Evolutionary conservation across 2,329 filamentous ascomycete species (phyloP), one percentile per base, ranked within the genome.

Genomic region (Pseudopithomyces maydicus): DNA sequence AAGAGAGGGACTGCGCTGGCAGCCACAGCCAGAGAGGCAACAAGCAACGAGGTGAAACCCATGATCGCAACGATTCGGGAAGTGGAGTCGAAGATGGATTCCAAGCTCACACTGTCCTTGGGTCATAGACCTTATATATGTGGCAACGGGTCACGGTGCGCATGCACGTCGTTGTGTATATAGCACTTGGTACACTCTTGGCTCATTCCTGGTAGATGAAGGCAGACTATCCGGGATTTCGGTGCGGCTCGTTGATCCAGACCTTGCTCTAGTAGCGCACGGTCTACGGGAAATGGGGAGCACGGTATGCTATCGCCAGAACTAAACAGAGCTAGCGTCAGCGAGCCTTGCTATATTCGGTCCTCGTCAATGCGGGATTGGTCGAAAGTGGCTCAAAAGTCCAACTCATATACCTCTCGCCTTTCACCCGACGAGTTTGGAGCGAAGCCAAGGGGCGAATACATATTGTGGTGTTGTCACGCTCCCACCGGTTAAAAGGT

Each of bases 191-290:
- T 61, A 55, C 45, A 35, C 44, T 63, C 69, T 71, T 71, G 68
- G 69, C 69, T 65, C 57, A 67, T 69, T 66, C 65, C 64, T 62
- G 53, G 61, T 69, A 69, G 50, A 70, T 56, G 56, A 57, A 51
- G 36, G 43, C 52, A 47, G 52, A 61, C 65, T 64, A 62, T 52
- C 64, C 66, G 64, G 57, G 58, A 52, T 17, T 50, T 47, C 54
- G 59, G 55, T 46, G 41, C 55, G 57, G 54, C 35, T 20, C 48
- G 35, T 46, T 17, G 33, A 47, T 45, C 38, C 35, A 26, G n/a
- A 32, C 36, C 14, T 14, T 38, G 35, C 23, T n/a, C 38, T 53
- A 8, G 19, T 44, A 26, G 20, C 42, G 20, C 17, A n/a, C 46
- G 17, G 38, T n/a, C 38, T 42, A 47, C 12, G 43, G 20, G 49